Evolutionary conservation across 1,284 basidiomycete genomes (phyloP), one percentile per base, ranked within the genome.

Genomic region (Moesziomyces sp.): DNA sequence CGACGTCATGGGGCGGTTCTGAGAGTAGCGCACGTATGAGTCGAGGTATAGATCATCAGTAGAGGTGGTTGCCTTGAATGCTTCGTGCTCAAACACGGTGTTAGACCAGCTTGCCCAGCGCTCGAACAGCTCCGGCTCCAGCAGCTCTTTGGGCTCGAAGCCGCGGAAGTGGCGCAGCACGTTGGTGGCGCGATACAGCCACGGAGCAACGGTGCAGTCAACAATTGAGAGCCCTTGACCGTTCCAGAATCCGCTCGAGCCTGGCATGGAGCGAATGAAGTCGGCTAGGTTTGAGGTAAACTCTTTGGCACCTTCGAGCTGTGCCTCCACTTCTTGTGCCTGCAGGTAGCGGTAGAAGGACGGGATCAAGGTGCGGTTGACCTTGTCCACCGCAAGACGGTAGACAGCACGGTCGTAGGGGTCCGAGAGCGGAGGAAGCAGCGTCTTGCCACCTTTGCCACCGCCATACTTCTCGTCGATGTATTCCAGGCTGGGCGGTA

Each of bases 281-380:
- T 83, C 83, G 44, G 88, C 87, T 6, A 93, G 82, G 2, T 89
- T 87, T 0, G 85, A 84, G 19, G 86, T 83, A 69, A 91, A 91
- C 23, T 90, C 91, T 59, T 87, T 88, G 1, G 87, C 89, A 4
- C 84, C 84, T 48, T 87, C 84, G 49, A 88, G 87, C 78, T 92
- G 90, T 9, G 88, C 87, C 5, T 86, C 85, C 24, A 83, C 68
- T 24, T 90, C 89, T 83, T 92, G 92, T 0, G 91, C 89, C 85
- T 93, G 91, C 13, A 93, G 86, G 78, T 88, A 92, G 24, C 90
- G 88, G 78, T 93, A 93, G 85, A 93, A 93, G 0, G 90, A 87
- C 2, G 92, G 91, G 11, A 93, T 87, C 46, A 93, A 82, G 19
- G 84, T 84, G 7, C 90, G 89, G 72, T 88, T 90, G 81, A 90